Evolutionary conservation across 345 rosid genomes (phyloP).

Genomic region (Pugionium cornutum): DNA sequence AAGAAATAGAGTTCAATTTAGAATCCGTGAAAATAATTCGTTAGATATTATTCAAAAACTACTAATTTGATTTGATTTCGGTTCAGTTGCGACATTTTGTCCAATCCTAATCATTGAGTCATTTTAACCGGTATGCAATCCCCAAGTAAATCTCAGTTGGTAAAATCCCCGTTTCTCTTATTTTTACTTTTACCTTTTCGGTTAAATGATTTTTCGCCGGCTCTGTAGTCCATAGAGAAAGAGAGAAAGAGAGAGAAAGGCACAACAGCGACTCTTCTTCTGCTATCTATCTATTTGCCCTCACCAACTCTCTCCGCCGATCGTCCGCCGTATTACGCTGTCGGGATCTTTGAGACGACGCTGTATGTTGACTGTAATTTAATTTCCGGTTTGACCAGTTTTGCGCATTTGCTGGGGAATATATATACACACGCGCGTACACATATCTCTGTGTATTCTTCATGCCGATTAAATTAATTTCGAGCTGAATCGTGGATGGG

Average conservation of each 20-base stretch:
- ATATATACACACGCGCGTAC: background rate
- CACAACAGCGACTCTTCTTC: constrained; percentile 30
- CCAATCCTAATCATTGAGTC: no score
- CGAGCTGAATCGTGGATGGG: constrained; percentile 58
- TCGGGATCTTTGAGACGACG: constrained; percentile 5
- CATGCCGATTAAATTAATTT: constrained; percentile 45
- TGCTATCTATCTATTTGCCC: constrained; percentile 32
- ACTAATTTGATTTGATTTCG: no score
- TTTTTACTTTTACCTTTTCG: background rate
- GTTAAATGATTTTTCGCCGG: constrained; percentile 14
- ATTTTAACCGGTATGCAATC: constrained; percentile 11
- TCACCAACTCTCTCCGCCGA: constrained; percentile 51
- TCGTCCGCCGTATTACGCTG: constrained; percentile 29
- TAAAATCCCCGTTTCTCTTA: constrained; percentile 1
- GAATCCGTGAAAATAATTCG: no score
- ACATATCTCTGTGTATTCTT: constrained; percentile 16
- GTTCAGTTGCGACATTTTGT: no score
- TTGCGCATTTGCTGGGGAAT: background rate
- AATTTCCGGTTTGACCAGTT: constrained; percentile 32
- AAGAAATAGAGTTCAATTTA: no score
- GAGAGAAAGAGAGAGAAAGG: background rate
- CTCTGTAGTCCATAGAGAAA: constrained; percentile 21
- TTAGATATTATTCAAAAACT: no score
- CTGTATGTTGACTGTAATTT: constrained; percentile 1
- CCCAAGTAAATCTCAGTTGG: constrained; percentile 7